Evolutionary conservation across 2,329 filamentous ascomycete genomes (phyloP).

Genomic region (Graphiopsis chlorocephala): DNA sequence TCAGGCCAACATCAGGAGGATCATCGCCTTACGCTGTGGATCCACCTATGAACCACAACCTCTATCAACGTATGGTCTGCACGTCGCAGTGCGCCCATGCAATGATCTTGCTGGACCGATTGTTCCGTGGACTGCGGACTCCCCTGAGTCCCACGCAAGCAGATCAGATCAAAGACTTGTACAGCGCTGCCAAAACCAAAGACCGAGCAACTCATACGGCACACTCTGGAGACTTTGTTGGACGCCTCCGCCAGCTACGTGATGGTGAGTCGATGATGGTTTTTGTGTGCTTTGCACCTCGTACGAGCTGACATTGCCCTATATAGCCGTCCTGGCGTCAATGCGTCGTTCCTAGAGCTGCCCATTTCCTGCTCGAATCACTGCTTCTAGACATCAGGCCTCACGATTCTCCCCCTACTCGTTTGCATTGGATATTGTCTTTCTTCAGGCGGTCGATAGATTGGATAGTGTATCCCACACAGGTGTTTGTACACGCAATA

Average conservation of each 20-base stretch:
- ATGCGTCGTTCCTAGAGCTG: no score
- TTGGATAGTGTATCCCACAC: no score
- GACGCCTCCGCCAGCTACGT: neutral
- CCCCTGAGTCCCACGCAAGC: neutral
- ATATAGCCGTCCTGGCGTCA: neutral
- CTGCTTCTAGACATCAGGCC: no score
- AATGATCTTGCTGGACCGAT: neutral
- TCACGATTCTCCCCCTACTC: no score
- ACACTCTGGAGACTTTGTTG: neutral
- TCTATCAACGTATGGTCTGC: neutral
- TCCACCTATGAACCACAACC: neutral
- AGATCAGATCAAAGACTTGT: neutral
- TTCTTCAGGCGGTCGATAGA: no score
- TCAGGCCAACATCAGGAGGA: neutral
- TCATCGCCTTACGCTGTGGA: neutral
- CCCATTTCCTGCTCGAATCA: no score
- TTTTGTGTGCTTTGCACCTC: neutral
- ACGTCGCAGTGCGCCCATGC: neutral
- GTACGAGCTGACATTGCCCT: neutral
- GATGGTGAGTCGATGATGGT: neutral
- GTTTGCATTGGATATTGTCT: no score
- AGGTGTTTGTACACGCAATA: no score
- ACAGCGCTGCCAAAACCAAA: neutral
- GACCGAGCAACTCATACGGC: no score
- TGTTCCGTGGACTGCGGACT: neutral